phyloP scores from a whole-genome alignment of 257 asterid species.

The Solanum etuberosum region DNA sequence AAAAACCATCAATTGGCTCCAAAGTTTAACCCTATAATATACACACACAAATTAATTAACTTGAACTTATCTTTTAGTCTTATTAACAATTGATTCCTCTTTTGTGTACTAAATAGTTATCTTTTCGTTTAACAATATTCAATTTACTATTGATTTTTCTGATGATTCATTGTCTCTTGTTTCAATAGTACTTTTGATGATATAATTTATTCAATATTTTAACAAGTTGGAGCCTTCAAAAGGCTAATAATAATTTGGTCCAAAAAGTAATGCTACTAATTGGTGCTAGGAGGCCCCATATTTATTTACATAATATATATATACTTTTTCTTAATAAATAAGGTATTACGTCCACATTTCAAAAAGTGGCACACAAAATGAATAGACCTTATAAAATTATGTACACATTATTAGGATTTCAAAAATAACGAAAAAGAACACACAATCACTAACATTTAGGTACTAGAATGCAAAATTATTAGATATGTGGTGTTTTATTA shows the following conservation, averaged over 20 bases:
- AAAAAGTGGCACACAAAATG: not conserved
- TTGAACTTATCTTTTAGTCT: not conserved
- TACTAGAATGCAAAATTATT: not conserved
- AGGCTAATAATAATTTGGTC: not conserved
- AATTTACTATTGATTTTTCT: not conserved
- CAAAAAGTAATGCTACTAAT: not conserved
- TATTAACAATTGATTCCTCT: not conserved
- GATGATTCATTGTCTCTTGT: not conserved
- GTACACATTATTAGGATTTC: not conserved
- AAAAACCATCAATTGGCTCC: not conserved
- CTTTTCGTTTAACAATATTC: not conserved
- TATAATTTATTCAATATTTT: not conserved
- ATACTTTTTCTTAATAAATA: not conserved
- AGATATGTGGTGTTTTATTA: not conserved
- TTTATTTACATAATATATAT: not conserved
- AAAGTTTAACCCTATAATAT: not conserved
- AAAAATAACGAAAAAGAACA: not conserved
- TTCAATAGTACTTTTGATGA: not conserved
- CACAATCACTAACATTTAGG: not conserved
- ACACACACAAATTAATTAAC: not conserved
- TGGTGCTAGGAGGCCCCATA: not conserved
- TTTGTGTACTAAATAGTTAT: not conserved
- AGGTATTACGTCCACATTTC: not conserved
- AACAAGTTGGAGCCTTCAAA: not conserved
- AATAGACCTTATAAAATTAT: not conserved